Conservation (phyloP, 2,329 filamentous ascomycete genomes). For the Diaporthe citriasiana region DNA sequence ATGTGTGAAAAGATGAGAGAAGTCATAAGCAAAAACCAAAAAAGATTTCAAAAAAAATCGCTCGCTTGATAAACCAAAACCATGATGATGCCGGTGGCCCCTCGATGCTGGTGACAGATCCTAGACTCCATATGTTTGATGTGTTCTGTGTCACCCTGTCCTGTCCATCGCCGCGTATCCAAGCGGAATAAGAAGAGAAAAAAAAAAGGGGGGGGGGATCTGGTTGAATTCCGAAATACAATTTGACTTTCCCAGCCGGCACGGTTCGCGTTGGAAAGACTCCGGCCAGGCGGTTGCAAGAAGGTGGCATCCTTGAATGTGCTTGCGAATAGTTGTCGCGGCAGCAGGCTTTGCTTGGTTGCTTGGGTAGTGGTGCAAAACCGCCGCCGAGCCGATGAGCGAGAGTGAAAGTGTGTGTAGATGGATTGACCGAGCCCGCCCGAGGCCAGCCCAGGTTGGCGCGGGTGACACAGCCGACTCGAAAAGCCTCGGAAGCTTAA, state of each 20-base stretch:
- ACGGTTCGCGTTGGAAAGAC: not conserved
- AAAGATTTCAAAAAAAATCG: not conserved
- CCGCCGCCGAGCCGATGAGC: slow-evolving; percentile 4
- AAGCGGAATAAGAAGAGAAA: not conserved
- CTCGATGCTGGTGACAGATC: slow-evolving; percentile 17
- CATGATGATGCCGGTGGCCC: slow-evolving; percentile 2
- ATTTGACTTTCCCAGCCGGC: not conserved
- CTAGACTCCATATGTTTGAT: not conserved
- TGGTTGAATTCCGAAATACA: not conserved
- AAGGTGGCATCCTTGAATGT: slow-evolving; percentile 2
- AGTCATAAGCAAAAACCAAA: not conserved
- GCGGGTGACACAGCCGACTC: slow-evolving; percentile 25
- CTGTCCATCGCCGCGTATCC: slow-evolving; percentile 14
- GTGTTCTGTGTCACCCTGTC: slow-evolving; percentile 23
- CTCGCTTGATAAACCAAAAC: slow-evolving; percentile 24
- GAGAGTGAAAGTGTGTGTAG: slow-evolving; percentile 2
- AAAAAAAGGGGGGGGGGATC: not conserved
- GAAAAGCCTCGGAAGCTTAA: slow-evolving; percentile 25
- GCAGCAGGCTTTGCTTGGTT: not conserved
- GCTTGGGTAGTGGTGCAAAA: slow-evolving; percentile 1
- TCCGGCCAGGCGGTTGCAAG: slow-evolving; percentile 11
- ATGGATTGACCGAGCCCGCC: slow-evolving; percentile 2
- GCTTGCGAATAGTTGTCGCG: slow-evolving; percentile 7
- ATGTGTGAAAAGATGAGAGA: slow-evolving; percentile 13
- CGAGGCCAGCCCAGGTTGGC: slow-evolving; percentile 16